Evolutionary conservation across 192 early-diverging fungal genomes (phyloP).

Genomic region (Coemansia sp.): DNA sequence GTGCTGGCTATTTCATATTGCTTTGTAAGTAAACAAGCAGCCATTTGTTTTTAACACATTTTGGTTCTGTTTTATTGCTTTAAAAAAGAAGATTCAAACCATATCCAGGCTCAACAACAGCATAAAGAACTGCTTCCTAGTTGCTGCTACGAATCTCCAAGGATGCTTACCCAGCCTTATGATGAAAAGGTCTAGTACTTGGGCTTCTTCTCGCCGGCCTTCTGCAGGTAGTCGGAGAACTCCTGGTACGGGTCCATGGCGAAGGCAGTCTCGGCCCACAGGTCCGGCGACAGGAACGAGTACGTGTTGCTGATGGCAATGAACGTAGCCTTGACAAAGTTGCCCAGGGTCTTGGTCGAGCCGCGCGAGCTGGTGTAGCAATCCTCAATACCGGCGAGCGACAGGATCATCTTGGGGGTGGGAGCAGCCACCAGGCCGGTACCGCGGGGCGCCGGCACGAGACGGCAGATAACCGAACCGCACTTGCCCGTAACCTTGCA

Average conservation of each 20-base stretch:
- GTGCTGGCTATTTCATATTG: neutral
- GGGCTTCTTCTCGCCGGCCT: constrained; percentile 54
- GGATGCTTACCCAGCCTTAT: neutral
- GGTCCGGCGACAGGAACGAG: constrained; percentile 94
- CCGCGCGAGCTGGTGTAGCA: constrained; percentile 96
- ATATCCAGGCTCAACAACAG: neutral
- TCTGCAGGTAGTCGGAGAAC: constrained; percentile 76
- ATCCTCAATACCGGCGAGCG: constrained; percentile 96
- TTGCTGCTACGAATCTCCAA: neutral
- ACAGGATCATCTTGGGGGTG: constrained; percentile 95
- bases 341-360: constrained; percentile 97
- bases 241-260: constrained; percentile 89
- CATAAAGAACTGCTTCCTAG: neutral
- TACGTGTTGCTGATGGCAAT: constrained; percentile 96
- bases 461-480: constrained; percentile 88
- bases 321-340: constrained; percentile 99
- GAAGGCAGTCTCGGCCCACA: constrained; percentile 91
- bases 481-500: constrained; percentile 96
- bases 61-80: neutral
- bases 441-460: constrained; percentile 99
- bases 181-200: constrained; percentile 31
- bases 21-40: no score
- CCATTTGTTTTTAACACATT: constrained; percentile 3
- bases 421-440: constrained; percentile 98
- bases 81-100: neutral